A percentile compares a stretch with the other conserved stretches of the same genome.
phyloP scores from a whole-genome alignment of 495 filamentous ascomycete species.

The Copromyces sp. region DNA sequence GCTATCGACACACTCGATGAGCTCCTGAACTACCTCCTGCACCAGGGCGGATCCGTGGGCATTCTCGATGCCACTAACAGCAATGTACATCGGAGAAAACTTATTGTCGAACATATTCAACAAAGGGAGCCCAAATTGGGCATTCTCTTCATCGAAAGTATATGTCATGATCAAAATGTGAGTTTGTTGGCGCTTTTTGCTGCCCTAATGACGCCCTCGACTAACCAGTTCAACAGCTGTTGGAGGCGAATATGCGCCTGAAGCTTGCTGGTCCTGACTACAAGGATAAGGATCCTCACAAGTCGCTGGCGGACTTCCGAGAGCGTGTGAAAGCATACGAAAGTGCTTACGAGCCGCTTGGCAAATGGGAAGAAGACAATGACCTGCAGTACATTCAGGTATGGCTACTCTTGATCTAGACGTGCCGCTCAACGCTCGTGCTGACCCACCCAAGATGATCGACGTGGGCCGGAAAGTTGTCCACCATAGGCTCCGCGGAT shows the following conservation, averaged over 20 bases:
- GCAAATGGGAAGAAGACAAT: slow-evolving; percentile 80
- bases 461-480: slow-evolving; percentile 93
- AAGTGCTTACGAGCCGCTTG: slow-evolving; percentile 82
- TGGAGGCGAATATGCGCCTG: slow-evolving; percentile 94
- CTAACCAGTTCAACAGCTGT: slow-evolving; percentile 34
- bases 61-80: slow-evolving; percentile 97
- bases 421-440: background rate
- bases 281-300: slow-evolving; percentile 76
- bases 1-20: slow-evolving; percentile 90
- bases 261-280: slow-evolving; percentile 98
- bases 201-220: background rate
- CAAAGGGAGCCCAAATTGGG: slow-evolving; percentile 75
- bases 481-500: slow-evolving; percentile 79
- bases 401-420: slow-evolving; percentile 3
- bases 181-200: slow-evolving; percentile 7
- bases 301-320: slow-evolving; percentile 82
- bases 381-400: slow-evolving; percentile 84
- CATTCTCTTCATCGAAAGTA: slow-evolving; percentile 87
- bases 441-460: slow-evolving; percentile 57
- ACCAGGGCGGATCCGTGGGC: slow-evolving; percentile 81
- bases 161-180: slow-evolving; percentile 69
- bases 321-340: slow-evolving; percentile 88
- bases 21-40: slow-evolving; percentile 74
- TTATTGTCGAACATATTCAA: slow-evolving; percentile 73
- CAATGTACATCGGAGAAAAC: slow-evolving; percentile 73